phyloP scores from a whole-genome alignment of 257 asterid species.

The Solanum peruvianum region DNA sequence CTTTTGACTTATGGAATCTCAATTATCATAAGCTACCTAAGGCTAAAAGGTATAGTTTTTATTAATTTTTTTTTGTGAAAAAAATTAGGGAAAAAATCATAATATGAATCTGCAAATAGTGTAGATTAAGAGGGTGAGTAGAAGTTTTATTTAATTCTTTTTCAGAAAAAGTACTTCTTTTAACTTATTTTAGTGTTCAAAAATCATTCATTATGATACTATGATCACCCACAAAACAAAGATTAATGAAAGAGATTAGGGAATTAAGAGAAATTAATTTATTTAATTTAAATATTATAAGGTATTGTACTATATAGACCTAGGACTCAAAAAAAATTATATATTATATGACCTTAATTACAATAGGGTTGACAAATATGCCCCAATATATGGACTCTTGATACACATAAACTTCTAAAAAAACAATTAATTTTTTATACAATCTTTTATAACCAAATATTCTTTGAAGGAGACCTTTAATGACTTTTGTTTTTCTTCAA shows the following conservation, averaged over 20 bases:
- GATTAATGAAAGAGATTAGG: neutral
- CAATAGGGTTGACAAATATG: conserved; percentile 29
- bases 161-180: neutral
- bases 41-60: neutral
- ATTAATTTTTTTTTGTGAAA: neutral
- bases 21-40: neutral
- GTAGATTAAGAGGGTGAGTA: neutral
- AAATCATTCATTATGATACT: neutral
- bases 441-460: neutral
- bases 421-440: neutral
- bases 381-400: conserved; percentile 1
- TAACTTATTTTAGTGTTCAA: neutral
- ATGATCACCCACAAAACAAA: neutral
- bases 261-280: neutral
- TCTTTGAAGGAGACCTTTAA: conserved; percentile 16
- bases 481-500: conserved; percentile 8
- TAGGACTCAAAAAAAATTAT: neutral
- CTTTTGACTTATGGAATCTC: neutral
- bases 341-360: neutral
- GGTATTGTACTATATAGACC: neutral
- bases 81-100: neutral
- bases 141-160: neutral
- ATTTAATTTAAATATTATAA: neutral
- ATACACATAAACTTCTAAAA: neutral
- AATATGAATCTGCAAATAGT: neutral